Evolutionary conservation across 768 basidiomycete species (phyloP), one percentile per base, ranked within the genome.

Genomic region (Stropharia rugosoannulata): DNA sequence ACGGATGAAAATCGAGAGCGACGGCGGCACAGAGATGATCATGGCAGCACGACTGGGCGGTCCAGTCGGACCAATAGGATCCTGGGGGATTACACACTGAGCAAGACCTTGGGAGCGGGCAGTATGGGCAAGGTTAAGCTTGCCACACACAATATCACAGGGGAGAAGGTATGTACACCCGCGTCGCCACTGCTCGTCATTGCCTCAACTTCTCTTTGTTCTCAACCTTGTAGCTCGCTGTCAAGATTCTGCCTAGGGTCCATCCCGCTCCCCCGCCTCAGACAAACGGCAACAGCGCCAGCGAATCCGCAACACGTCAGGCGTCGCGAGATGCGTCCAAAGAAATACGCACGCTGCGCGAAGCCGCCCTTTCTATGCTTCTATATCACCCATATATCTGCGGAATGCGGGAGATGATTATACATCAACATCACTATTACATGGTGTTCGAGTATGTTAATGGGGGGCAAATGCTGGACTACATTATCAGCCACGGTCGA

Each of bases 51-150:
- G 11, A 60, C 60, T n/a, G 56, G 61, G 36, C 62, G 70, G 47
- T 62, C 70, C 12, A 74, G 75, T 55, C 73, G 78, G 55, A 69
- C 77, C 6, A 80, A 80, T 63, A 68, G 89, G 71, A 79, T 93
- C 56, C 78, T 99, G 13, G 96, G 95, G 32, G 94, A 98, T 69
- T 99, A 97, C 76, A 91, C 91, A 57, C 83, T 99, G 62, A 90
- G 90, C 66, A 98, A 98, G 81, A 97, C 96, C 4, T 81, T 99
- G 40, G 96, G 96, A 22, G 96, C 95, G 18, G 96, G 96, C 37
- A 94, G 91, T 69, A 99, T 99, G 96, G 96, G 96, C 61, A 98
- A 98, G 72, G 96, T 99, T 66, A 99, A 98, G 78, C 83, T 98
- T 10, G 96, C 93, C 2, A 88, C 88, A 16, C 93, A 95, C 71